Base-by-base conservation (phyloP, 2,329 filamentous ascomycete genomes). In the Diaporthe sp. region DNA sequence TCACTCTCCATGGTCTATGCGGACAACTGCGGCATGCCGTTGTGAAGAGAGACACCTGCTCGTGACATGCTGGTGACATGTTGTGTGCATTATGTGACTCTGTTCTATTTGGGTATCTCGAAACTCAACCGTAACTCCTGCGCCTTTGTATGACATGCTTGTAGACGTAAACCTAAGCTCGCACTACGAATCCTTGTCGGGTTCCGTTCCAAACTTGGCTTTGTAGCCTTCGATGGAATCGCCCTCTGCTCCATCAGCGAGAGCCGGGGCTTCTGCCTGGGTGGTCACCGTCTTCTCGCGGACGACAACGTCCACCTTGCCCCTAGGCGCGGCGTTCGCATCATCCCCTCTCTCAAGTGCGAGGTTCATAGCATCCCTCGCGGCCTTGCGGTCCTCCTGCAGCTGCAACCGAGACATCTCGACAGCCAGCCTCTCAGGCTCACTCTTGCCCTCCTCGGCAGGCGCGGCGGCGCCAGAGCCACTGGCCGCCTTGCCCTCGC, bases 221-320 rank as follows among this genome's bases (percentile, higher is more conserved):
- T 83, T 87, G 80, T 90, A 86, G n/a, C 89, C 89, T 65, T 91
- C 89, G 0, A 90, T 81, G 25, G 83, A 82, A 19, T 87, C 85
- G 1, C 82, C 83, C 58, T 83, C 82, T 2, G 80, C 77, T 10
- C 75, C 75, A 5, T 78, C 78, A 19, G 75, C 75, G n/a, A 82
- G 80, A 3, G 82, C 83, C 34, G 87, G 88, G 55, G 83, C 81
- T 75, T 84, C 81, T 61, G 82, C 87, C 60, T 80, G 79, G 75
- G 82, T 82, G 71, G 78, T 85, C 57, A 84, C 85, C 25, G 81
- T 86, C 79, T 89, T 92, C 82, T 91, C 91, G 67, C 83, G 85
- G 31, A 91, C 87, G 1, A 82, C 86, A 49, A 91, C 83, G 62
- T 87, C 86, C 25, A 91, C 81, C 76, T 83, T 84, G 71, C 82